phyloP scores from a whole-genome alignment of 2,329 filamentous ascomycete genomes.

The Fusarium paranaense region DNA sequence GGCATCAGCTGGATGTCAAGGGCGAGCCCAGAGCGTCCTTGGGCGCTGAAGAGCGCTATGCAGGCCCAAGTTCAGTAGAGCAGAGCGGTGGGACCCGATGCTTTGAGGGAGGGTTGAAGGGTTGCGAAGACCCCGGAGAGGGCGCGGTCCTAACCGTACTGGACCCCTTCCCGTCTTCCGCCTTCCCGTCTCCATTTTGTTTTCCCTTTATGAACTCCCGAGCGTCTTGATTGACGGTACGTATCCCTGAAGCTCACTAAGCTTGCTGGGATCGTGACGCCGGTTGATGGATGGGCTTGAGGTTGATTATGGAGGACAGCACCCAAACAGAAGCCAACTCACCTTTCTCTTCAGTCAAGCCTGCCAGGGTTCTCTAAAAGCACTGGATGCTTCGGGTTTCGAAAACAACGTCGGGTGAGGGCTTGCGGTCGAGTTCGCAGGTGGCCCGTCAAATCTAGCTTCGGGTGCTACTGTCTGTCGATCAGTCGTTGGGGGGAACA shows the following conservation, averaged over 20 bases:
- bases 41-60: constrained; percentile 30
- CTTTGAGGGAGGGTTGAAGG: constrained; percentile 28
- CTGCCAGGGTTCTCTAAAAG: constrained; percentile 5
- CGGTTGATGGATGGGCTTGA: neutral
- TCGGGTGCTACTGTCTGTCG: constrained; percentile 24
- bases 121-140: constrained; percentile 23
- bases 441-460: constrained; percentile 21
- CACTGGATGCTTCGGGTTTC: constrained; percentile 13
- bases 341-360: constrained; percentile 21
- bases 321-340: constrained; percentile 23
- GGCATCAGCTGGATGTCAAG: constrained; percentile 43
- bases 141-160: constrained; percentile 45
- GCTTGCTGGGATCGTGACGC: neutral
- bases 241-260: constrained; percentile 9
- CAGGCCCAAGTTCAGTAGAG: constrained; percentile 15
- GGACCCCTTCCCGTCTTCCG: constrained; percentile 42
- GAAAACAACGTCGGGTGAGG: constrained; percentile 29
- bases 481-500: constrained; percentile 16
- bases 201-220: constrained; percentile 31
- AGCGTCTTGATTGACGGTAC: constrained; percentile 7
- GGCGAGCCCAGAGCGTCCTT: constrained; percentile 33
- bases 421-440: constrained; percentile 38
- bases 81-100: constrained; percentile 29
- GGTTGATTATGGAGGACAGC: neutral
- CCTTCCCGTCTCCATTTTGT: constrained; percentile 44